Evolutionary conservation across 306 rosid genomes (phyloP), one percentile per base, ranked within the genome.

Genomic region (Cucurbita moschata): DNA sequence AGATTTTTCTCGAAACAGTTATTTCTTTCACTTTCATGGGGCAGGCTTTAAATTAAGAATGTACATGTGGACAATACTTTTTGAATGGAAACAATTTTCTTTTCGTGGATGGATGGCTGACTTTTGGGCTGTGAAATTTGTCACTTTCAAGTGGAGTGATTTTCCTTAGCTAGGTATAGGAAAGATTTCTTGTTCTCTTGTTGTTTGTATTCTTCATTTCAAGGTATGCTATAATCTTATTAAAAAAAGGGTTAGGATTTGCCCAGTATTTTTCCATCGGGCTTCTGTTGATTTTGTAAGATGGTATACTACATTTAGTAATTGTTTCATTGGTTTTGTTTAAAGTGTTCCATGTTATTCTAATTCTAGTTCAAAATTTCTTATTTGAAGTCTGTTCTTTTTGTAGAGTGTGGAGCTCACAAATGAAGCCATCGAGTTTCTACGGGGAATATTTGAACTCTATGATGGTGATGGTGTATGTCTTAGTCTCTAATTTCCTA

Each of bases 321-420:
- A 40, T 73, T 73, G 46, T 55, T 43, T 57, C 23, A 47, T 30
- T 30, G 35, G 35, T 30, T 30, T 30, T 30, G 35, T 39, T 50
- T 75, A 5, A 49, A 60, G 53, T 38, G 57, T 46, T 60, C 53
- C 59, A 54, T n/a, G 11, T 15, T 51, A 60, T 50, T 82, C 21
- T 76, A 67, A n/a, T 19, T 15, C 52, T 43, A 26, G 54, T 79
- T 57, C 53, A 14, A 14, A 73, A 59, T 11, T 77, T 35, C 78
- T 77, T 59, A 64, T 50, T 6, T 71, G 30, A 79, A 61, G 46
- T 52, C 51, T 77, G 54, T 77, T 71, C 57, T 85, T 47, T 83
- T 18, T 85, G 87, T 87, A 91, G 99, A 94, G 95, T 72, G 88
- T 94, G 86, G 99, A 94, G 92, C 84, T 94, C 83, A 91, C 99